Percentiles rank a stretch among this genome's conserved stretches.
phyloP scores from a whole-genome alignment of 495 filamentous ascomycete species.

The Pseudevernia furfuracea region DNA sequence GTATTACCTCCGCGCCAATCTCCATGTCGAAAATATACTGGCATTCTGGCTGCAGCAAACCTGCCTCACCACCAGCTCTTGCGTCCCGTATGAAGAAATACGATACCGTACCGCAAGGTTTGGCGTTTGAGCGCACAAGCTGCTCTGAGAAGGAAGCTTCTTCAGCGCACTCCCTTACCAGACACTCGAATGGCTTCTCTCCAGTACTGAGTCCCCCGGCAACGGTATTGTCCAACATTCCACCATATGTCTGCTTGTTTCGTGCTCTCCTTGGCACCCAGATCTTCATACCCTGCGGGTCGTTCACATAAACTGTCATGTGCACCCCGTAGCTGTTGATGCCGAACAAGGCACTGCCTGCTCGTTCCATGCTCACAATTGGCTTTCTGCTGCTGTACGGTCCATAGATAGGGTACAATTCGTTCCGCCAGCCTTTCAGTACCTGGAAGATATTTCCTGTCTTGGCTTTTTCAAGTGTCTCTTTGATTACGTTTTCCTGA shows the following conservation, averaged over 20 bases:
- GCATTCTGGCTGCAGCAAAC: constrained; percentile 84
- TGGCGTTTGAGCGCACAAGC: constrained; percentile 53
- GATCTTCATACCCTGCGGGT: constrained; percentile 59
- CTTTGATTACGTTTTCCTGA: constrained; percentile 52
- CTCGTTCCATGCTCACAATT: constrained; percentile 70
- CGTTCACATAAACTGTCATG: constrained; percentile 65
- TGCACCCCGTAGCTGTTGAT: constrained; percentile 85
- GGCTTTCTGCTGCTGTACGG: constrained; percentile 46
- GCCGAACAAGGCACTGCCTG: constrained; percentile 73
- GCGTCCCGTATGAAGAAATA: constrained; percentile 78
- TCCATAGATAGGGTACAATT: constrained; percentile 78
- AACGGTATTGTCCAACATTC: constrained; percentile 90
- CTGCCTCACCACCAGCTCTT: constrained; percentile 74
- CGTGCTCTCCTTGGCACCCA: constrained; percentile 75
- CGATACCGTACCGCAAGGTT: constrained; percentile 60
- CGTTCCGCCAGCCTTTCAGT: constrained; percentile 77
- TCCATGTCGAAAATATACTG: constrained; percentile 90
- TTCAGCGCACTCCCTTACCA: constrained; percentile 80
- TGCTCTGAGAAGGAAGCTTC: constrained; percentile 76
- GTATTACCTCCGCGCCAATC: constrained; percentile 56
- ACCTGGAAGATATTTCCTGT: constrained; percentile 57
- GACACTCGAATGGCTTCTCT: constrained; percentile 66
- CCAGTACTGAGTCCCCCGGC: constrained; percentile 80
- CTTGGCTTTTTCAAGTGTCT: constrained; percentile 57
- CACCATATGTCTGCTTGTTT: constrained; percentile 74